Conservation (phyloP, 495 filamentous ascomycete genomes). For the Penicillium dipodomyicola region DNA sequence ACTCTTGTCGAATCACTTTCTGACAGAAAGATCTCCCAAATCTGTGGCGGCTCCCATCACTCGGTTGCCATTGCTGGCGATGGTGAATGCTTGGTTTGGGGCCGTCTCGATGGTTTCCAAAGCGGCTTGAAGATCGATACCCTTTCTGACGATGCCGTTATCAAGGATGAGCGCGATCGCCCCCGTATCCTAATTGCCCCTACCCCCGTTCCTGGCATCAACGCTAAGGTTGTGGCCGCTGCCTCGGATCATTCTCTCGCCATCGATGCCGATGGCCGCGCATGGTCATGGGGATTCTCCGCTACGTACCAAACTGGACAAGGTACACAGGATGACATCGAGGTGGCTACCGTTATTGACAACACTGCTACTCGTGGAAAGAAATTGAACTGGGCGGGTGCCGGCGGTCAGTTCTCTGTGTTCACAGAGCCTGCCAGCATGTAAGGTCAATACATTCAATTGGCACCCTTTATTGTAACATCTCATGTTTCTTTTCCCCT, state of each 20-base stretch:
- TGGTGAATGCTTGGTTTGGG: slow-evolving; percentile 59
- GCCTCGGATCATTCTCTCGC: slow-evolving; percentile 59
- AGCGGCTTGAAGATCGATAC: slow-evolving; percentile 53
- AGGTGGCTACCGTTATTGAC: slow-evolving; percentile 55
- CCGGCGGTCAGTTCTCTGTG: slow-evolving; percentile 62
- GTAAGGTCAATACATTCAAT: slow-evolving; percentile 6
- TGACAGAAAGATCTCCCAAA: slow-evolving; percentile 38
- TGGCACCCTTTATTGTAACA: background rate
- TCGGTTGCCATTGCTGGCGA: slow-evolving; percentile 51
- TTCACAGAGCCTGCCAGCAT: slow-evolving; percentile 34
- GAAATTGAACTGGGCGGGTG: slow-evolving; percentile 56
- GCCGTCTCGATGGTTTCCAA: slow-evolving; percentile 58
- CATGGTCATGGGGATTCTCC: slow-evolving; percentile 63
- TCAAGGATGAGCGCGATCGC: slow-evolving; percentile 46
- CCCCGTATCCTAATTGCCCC: slow-evolving; percentile 57
- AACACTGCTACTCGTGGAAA: slow-evolving; percentile 58
- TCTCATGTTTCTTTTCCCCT: background rate
- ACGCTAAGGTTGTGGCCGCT: slow-evolving; percentile 43
- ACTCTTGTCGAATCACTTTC: slow-evolving; percentile 59
- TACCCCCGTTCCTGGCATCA: slow-evolving; percentile 48
- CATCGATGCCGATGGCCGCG: slow-evolving; percentile 55
- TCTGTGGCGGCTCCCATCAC: slow-evolving; percentile 59
- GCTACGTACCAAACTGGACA: slow-evolving; percentile 63
- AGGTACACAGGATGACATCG: slow-evolving; percentile 56
- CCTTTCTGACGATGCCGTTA: slow-evolving; percentile 48